A percentile compares a stretch with the other conserved stretches of the same genome.
phyloP scores from a whole-genome alignment of 371 early-diverging fungal species.

The Mortierella sp. region DNA sequence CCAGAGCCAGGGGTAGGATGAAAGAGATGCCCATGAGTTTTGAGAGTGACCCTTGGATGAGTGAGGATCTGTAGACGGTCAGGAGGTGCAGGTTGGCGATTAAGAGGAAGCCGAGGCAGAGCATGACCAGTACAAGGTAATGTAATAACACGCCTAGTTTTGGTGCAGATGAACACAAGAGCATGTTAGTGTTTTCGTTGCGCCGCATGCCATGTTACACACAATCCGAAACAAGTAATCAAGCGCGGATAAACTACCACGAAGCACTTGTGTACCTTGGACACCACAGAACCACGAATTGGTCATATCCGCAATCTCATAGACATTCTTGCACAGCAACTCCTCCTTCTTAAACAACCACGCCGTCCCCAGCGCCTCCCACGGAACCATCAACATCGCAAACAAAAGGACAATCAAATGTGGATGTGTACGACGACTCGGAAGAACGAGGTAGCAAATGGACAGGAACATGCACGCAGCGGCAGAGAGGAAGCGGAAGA shows the following conservation, averaged over 20 bases:
- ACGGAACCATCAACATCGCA: constrained; percentile 26
- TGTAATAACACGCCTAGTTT: constrained; percentile 24
- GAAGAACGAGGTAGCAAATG: constrained; percentile 30
- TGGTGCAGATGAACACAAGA: neutral
- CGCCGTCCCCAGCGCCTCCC: constrained; percentile 38
- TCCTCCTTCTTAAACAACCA: constrained; percentile 39
- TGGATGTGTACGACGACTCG: constrained; percentile 47
- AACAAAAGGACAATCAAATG: constrained; percentile 40
- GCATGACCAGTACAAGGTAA: constrained; percentile 34
- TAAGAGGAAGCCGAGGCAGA: constrained; percentile 31
- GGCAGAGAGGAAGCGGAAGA: constrained; percentile 30
- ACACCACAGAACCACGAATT: constrained; percentile 54
- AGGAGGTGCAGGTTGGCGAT: constrained; percentile 51
- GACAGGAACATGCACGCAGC: constrained; percentile 17
- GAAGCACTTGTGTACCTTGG: constrained; percentile 32
- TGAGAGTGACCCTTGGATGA: constrained; percentile 29
- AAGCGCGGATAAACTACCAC: neutral
- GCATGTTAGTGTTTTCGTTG: neutral
- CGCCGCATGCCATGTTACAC: neutral
- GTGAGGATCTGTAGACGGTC: constrained; percentile 29
- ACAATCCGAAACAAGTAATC: neutral
- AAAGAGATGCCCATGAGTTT: constrained; percentile 33
- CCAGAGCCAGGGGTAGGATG: constrained; percentile 33
- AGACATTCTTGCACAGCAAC: constrained; percentile 33
- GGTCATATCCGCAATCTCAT: constrained; percentile 42